Evolutionary conservation across 2,329 filamentous ascomycete species (phyloP).

Genomic region (Fusarium continuum): DNA sequence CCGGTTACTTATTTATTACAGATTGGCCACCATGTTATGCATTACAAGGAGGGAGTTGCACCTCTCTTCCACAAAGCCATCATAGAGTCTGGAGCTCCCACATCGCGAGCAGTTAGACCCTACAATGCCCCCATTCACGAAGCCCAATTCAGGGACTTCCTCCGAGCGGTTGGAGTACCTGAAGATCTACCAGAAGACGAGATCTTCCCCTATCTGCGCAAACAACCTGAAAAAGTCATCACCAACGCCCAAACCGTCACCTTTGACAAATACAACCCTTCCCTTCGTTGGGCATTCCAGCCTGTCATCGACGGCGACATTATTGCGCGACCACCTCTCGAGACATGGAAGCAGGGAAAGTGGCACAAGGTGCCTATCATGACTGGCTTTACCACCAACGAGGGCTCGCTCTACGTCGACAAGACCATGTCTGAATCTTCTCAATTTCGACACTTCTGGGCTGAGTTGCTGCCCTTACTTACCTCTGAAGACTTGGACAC

Average conservation of each 20-base stretch:
- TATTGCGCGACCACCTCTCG: constrained; percentile 66
- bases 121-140: constrained; percentile 68
- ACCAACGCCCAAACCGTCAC: constrained; percentile 53
- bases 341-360: constrained; percentile 57
- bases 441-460: constrained; percentile 69
- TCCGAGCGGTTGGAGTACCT: constrained; percentile 24
- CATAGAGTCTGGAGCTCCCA: constrained; percentile 64
- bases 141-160: constrained; percentile 56
- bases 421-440: constrained; percentile 54
- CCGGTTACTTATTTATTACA: constrained; percentile 39
- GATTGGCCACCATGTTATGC: constrained; percentile 74
- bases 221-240: constrained; percentile 43
- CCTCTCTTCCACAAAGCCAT: constrained; percentile 62
- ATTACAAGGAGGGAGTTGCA: constrained; percentile 52
- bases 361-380: constrained; percentile 58
- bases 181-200: constrained; percentile 13
- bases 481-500: constrained; percentile 59
- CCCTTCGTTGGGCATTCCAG: constrained; percentile 71
- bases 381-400: constrained; percentile 75
- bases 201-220: constrained; percentile 61
- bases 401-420: constrained; percentile 72
- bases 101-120: constrained; percentile 62
- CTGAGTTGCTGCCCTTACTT: constrained; percentile 66
- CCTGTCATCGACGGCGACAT: constrained; percentile 69
- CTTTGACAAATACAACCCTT: constrained; percentile 56